A percentile compares a stretch with the other conserved stretches of the same genome.
Evolutionary conservation across 2,329 filamentous ascomycete genomes (phyloP).

Genomic region (Phaeosphaeriaceae sp.): DNA sequence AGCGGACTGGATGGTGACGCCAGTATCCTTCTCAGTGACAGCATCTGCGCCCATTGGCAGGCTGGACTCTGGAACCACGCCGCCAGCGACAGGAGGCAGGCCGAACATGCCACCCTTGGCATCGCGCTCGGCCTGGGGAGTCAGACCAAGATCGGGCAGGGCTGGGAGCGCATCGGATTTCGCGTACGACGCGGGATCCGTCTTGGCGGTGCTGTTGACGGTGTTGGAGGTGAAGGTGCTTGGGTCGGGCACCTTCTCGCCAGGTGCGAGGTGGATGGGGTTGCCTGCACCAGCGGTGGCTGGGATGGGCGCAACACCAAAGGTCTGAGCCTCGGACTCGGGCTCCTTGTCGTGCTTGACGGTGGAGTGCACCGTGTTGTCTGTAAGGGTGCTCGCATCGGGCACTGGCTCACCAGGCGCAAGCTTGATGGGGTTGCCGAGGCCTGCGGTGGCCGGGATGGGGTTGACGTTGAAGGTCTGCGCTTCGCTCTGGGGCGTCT

Average conservation of each 20-base stretch:
- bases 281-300: constrained; percentile 71
- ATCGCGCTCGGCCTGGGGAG: constrained; percentile 53
- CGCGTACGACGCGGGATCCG: constrained; percentile 85
- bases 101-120: constrained; percentile 55
- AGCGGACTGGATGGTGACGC: constrained; percentile 52
- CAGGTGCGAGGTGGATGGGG: constrained; percentile 79
- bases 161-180: constrained; percentile 69
- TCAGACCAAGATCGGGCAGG: constrained; percentile 54
- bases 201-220: constrained; percentile 65
- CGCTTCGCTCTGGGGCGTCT: constrained; percentile 52
- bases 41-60: constrained; percentile 69
- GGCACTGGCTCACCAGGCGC: constrained; percentile 83
- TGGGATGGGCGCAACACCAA: constrained; percentile 67
- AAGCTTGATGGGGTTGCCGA: constrained; percentile 80
- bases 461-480: constrained; percentile 64
- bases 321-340: constrained; percentile 47
- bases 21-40: constrained; percentile 48
- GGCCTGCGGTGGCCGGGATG: constrained; percentile 64
- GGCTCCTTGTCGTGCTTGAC: constrained; percentile 44
- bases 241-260: constrained; percentile 78
- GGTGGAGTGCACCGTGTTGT: constrained; percentile 74
- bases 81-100: constrained; percentile 61
- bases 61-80: constrained; percentile 83
- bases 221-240: constrained; percentile 72
- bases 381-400: constrained; percentile 67